These are phyloP conservation scores for Eremomyces bilateralis DNA, from an alignment of 495 filamentous ascomycete genomes.

Conservation along the genomic window DNA sequence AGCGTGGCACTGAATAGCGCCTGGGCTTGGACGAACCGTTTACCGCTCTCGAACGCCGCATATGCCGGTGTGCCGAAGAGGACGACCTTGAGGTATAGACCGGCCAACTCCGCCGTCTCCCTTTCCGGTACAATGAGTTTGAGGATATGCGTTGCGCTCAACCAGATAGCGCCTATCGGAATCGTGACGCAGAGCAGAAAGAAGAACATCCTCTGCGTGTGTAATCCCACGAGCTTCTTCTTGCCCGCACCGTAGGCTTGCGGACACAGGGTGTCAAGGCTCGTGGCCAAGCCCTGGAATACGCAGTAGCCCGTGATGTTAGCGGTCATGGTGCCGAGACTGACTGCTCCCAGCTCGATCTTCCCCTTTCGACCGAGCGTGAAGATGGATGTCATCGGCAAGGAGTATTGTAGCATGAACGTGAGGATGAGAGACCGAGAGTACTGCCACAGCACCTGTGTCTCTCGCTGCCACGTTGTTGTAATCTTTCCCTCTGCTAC, in stretches of 20 bases:
- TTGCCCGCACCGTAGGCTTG: slow-evolving; percentile 54
- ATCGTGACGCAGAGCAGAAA: slow-evolving; percentile 40
- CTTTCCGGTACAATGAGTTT: slow-evolving; percentile 34
- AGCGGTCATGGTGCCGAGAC: slow-evolving; percentile 47
- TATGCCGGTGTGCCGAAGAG: slow-evolving; percentile 45
- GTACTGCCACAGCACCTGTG: slow-evolving; percentile 40
- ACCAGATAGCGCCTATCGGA: slow-evolving; percentile 40
- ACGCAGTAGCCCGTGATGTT: slow-evolving; percentile 51
- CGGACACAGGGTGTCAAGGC: slow-evolving; percentile 50
- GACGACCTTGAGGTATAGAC: slow-evolving; percentile 42
- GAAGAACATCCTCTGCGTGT: slow-evolving; percentile 47
- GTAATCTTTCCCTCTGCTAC: slow-evolving; percentile 50
- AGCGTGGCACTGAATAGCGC: slow-evolving; percentile 47
- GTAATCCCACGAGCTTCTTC: slow-evolving; percentile 44
- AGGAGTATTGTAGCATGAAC: slow-evolving; percentile 49
- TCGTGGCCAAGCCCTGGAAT: slow-evolving; percentile 48
- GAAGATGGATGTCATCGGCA: slow-evolving; percentile 47
- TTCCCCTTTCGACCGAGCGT: slow-evolving; percentile 15
- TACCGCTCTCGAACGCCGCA: slow-evolving; percentile 45
- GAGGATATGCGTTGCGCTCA: slow-evolving; percentile 32
- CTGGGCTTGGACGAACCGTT: slow-evolving; percentile 52
- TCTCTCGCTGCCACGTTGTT: slow-evolving; percentile 69
- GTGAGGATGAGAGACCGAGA: slow-evolving; percentile 41
- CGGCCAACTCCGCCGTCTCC: slow-evolving; percentile 39
- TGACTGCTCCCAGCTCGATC: slow-evolving; percentile 22